These are phyloP conservation scores for Xylaria sp. DNA, from an alignment of 2,329 filamentous ascomycete species.

Conservation along the genomic window DNA sequence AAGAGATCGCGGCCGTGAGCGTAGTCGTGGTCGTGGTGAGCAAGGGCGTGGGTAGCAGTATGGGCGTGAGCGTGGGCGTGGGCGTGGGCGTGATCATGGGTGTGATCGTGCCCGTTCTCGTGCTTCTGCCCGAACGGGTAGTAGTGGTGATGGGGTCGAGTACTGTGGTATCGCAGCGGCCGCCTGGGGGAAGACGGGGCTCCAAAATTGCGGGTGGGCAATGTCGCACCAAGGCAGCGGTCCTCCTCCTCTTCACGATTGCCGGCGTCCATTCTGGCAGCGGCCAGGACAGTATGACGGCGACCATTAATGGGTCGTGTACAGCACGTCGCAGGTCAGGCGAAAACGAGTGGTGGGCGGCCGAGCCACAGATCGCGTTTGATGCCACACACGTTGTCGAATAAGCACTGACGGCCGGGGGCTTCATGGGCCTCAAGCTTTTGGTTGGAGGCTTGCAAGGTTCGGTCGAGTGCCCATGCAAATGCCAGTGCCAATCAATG, in stretches of 20 bases:
- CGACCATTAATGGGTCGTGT: constrained; percentile 44
- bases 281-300: constrained; percentile 52
- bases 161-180: constrained; percentile 47
- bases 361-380: constrained; percentile 40
- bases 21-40: constrained; percentile 24
- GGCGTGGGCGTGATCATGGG: constrained; percentile 42
- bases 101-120: constrained; percentile 30
- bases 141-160: constrained; percentile 44
- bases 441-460: constrained; percentile 30
- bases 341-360: constrained; percentile 39
- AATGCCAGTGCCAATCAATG: constrained; percentile 42
- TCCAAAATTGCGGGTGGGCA: constrained; percentile 51
- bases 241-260: constrained; percentile 59
- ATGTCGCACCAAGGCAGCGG: constrained; percentile 50
- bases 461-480: constrained; percentile 31
- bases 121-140: constrained; percentile 36
- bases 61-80: constrained; percentile 21
- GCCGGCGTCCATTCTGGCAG: constrained; percentile 60
- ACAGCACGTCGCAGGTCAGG: constrained; percentile 38
- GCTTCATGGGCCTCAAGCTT: constrained; percentile 42
- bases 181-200: constrained; percentile 46
- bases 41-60: constrained; percentile 35
- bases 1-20: constrained; percentile 37
- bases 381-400: constrained; percentile 41
- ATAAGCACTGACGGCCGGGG: constrained; percentile 40